Base-by-base conservation (phyloP, 352 stramenopile species). In the Pythium coloratum region DNA sequence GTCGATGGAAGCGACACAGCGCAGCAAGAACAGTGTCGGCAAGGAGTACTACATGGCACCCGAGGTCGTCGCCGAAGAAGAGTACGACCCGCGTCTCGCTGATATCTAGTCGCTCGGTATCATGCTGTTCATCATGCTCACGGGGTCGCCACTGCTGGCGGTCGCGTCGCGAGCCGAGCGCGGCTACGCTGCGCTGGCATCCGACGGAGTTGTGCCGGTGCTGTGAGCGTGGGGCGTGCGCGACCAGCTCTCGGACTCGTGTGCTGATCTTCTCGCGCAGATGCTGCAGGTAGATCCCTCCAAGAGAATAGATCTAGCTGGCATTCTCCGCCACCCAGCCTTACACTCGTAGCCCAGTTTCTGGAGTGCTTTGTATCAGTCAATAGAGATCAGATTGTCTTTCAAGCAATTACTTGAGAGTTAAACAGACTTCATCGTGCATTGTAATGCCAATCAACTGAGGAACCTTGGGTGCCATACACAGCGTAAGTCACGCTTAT, bases 91-190 rank as follows among this genome's bases (percentile, higher is more conserved):
- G 0, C 33, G 62, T 18, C 76, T 71, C 40, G 72, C 74, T 8
- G 77, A 85, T 26, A 60, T 82, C 26, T 85, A 75, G 77, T 85
- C 77, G 2, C 53, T 85, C 3, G 74, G 77, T 26, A 71, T 82
- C 50, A 73, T 82, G 58, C 68, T 80, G 34, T 82, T 82, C 66
- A 71, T 82, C 56, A 71, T 85, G 67, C 66, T 82, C 24, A 77
- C 70, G 13, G 72, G 75, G 1, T 80, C 76, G 3, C 71, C 71
- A 12, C 64, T 78, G 4, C n/a, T 73, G 9, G 16, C 71, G 6
- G 66, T 81, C 28, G 78, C 78, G 5, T 81, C 72, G 2, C 55
- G 49, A 1, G 26, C 61, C n/a, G 64, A 77, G 12, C 47, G 32
- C 1, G 68, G 65, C 4, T 84, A 82, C 49, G 16, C 62, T 10